These are phyloP conservation scores for Didymella pomorum DNA, from an alignment of 2,329 filamentous ascomycete genomes.

Conservation along the genomic window DNA sequence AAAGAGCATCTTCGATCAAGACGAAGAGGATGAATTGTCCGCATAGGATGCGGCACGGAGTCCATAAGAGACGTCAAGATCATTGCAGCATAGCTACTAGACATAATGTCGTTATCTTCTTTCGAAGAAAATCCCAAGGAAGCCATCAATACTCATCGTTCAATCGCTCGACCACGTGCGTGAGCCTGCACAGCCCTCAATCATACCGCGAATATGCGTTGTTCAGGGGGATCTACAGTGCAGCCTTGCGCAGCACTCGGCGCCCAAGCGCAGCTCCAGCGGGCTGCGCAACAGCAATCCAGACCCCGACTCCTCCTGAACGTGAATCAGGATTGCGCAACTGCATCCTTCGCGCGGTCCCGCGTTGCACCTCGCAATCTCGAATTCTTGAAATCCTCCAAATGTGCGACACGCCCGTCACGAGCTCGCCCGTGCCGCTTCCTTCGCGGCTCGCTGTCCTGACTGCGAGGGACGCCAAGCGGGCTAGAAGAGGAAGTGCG, in stretches of 20 bases:
- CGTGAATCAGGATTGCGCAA: not conserved
- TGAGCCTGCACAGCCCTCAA: not conserved
- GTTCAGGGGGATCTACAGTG: constrained; percentile 18
- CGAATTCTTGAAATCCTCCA: not conserved
- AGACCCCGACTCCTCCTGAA: not conserved
- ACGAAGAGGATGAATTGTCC: constrained; percentile 5
- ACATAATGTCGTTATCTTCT: not conserved
- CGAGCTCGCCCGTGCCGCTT: not conserved
- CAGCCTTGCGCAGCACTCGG: not conserved
- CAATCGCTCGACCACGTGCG: not conserved
- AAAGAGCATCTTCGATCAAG: constrained; percentile 28
- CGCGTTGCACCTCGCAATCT: constrained; percentile 14
- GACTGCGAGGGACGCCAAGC: constrained; percentile 15
- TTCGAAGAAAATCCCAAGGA: not conserved
- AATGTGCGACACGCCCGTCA: not conserved
- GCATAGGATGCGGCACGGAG: not conserved
- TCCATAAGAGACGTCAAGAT: not conserved
- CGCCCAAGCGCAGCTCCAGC: not conserved
- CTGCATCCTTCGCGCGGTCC: constrained; percentile 16
- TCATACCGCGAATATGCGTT: not conserved
- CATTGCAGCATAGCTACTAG: not conserved
- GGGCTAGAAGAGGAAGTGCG: constrained; percentile 27
- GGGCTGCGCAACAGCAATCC: not conserved
- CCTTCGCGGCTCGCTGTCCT: too few relatives aligned
- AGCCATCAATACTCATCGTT: not conserved